Percentiles rank a stretch among this genome's conserved stretches.
Conservation (phyloP, 257 asterid genomes). For the Cynanchum wilfordii region DNA sequence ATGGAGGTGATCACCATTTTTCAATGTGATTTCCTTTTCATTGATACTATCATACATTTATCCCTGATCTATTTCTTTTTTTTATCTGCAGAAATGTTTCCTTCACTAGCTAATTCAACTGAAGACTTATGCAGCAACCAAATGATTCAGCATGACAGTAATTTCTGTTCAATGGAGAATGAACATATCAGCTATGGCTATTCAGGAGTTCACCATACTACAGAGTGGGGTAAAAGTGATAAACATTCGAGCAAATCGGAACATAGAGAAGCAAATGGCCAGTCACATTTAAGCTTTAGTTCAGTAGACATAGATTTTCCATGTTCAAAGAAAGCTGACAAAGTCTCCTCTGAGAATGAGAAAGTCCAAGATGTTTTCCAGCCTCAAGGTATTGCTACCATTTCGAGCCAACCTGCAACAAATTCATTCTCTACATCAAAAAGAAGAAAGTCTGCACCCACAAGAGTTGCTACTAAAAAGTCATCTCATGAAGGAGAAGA, state of each 20-base stretch:
- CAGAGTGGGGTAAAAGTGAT: constrained; percentile 4
- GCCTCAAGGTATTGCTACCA: constrained; percentile 5
- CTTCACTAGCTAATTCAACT: constrained; percentile 24
- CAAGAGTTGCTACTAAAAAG: constrained; percentile 24
- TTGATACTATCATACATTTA: not conserved
- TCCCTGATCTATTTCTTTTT: not conserved
- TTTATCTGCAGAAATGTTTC: constrained; percentile 35
- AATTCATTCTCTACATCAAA: constrained; percentile 22
- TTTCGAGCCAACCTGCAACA: constrained; percentile 14
- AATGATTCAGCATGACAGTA: constrained; percentile 19
- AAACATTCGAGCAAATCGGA: constrained; percentile 8
- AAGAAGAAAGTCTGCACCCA: constrained; percentile 25
- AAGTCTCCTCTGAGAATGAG: constrained; percentile 10
- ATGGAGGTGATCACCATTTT: constrained; percentile 46
- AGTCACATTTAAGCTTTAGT: constrained; percentile 7
- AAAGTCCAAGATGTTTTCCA: constrained; percentile 5
- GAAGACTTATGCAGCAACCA: constrained; percentile 19
- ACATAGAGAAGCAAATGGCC: constrained; percentile 7
- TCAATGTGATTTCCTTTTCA: not conserved
- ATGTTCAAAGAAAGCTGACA: constrained; percentile 18
- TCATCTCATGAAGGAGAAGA: constrained; percentile 22
- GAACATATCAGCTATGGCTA: constrained; percentile 10
- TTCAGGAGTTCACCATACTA: constrained; percentile 1
- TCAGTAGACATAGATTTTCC: not conserved
- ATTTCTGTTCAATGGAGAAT: constrained; percentile 3